A percentile compares a stretch with the other conserved stretches of the same genome.
phyloP scores from a whole-genome alignment of 805 yeast genomes.

The Nematodospora valgi region DNA sequence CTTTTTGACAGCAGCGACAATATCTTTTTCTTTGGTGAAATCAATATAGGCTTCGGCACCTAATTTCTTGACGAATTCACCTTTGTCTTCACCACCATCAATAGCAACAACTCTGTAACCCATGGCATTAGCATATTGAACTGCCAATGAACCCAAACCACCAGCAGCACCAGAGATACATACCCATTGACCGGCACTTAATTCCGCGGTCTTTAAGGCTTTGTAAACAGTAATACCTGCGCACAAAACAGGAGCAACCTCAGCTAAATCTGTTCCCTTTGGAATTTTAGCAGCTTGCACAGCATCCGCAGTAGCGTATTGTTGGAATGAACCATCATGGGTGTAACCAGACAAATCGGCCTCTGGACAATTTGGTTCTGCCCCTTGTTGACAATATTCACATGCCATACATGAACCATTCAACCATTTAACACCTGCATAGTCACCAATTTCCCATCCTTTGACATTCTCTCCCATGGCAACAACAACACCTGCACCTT shows the following conservation, averaged over 20 bases:
- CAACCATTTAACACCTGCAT: constrained; percentile 45
- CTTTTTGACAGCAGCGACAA: constrained; percentile 40
- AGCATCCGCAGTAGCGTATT: constrained; percentile 64
- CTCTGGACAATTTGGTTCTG: constrained; percentile 55
- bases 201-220: constrained; percentile 58
- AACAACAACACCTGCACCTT: constrained; percentile 48
- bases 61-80: constrained; percentile 48
- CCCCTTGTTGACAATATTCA: constrained; percentile 39
- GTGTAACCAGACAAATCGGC: constrained; percentile 75
- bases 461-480: constrained; percentile 39
- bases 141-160: constrained; percentile 73
- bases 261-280: constrained; percentile 50
- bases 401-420: constrained; percentile 43
- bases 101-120: constrained; percentile 66
- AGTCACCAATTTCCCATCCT: constrained; percentile 43
- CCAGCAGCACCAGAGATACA: constrained; percentile 79
- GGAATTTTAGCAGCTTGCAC: constrained; percentile 62
- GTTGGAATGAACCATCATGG: constrained; percentile 68
- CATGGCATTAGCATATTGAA: constrained; percentile 75
- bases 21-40: constrained; percentile 48
- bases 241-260: constrained; percentile 61
- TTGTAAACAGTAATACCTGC: constrained; percentile 69
- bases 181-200: constrained; percentile 68
- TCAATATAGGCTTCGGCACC: constrained; percentile 68
- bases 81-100: constrained; percentile 73